These are phyloP conservation scores for Xylariomycetidae sp. DNA, from an alignment of 2,329 filamentous ascomycete genomes.

Conservation along the genomic window DNA sequence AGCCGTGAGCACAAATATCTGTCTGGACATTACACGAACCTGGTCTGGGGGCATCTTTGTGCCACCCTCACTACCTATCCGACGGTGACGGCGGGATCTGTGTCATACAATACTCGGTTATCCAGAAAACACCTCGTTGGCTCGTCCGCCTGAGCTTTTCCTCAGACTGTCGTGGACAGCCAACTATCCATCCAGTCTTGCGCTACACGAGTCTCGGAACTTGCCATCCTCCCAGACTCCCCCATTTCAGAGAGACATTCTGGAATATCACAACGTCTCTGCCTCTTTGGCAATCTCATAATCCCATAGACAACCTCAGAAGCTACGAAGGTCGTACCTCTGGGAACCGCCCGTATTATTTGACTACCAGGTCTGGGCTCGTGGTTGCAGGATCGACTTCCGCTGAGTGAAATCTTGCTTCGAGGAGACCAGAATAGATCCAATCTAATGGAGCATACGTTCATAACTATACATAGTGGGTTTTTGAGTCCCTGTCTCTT, in stretches of 20 bases:
- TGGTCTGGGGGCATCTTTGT: constrained; percentile 25
- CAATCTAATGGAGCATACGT: constrained; percentile 70
- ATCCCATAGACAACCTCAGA: too few species aligned
- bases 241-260: constrained; percentile 18
- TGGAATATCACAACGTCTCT: constrained; percentile 16
- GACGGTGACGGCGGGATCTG: constrained; percentile 33
- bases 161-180: constrained; percentile 21
- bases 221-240: constrained; percentile 19
- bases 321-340: too few species aligned
- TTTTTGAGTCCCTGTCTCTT: constrained; percentile 20
- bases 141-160: constrained; percentile 19
- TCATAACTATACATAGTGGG: constrained; percentile 87
- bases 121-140: constrained; percentile 30
- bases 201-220: constrained; percentile 23
- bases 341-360: too few species aligned
- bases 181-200: constrained; percentile 21
- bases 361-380: constrained; percentile 16
- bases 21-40: constrained; percentile 21
- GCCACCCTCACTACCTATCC: constrained; percentile 27
- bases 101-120: constrained; percentile 35
- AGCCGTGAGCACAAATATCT: constrained; percentile 14
- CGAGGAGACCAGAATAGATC: too few species aligned
- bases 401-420: too few species aligned
- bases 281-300: too few species aligned
- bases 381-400: too few species aligned